Evolutionary conservation across 1,284 basidiomycete genomes (phyloP).

Genomic region (Sphaerobolus stellatus): DNA sequence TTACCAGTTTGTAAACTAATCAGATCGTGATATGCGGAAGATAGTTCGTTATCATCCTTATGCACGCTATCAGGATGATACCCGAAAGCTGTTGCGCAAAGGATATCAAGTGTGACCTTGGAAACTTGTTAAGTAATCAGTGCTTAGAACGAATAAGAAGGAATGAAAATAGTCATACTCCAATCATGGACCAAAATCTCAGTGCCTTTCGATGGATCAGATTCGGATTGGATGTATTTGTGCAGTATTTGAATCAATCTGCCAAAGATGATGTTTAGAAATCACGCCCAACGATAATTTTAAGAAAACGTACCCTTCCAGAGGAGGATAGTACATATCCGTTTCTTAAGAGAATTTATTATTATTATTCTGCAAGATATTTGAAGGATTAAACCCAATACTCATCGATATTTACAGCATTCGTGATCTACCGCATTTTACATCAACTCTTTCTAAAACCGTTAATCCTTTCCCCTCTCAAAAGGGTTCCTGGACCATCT

Average conservation of each 20-base stretch:
- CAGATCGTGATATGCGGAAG: constrained; percentile 45
- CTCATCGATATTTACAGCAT: too few relatives aligned
- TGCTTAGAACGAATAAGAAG: not conserved
- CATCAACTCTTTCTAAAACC: constrained; percentile 38
- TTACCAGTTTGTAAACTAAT: constrained; percentile 42
- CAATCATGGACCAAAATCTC: constrained; percentile 45
- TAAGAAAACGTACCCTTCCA: constrained; percentile 40
- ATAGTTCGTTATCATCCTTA: constrained; percentile 46
- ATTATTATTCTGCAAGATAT: too few relatives aligned
- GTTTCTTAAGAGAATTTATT: too few relatives aligned
- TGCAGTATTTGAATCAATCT: constrained; percentile 43
- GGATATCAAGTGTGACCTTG: constrained; percentile 52
- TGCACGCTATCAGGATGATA: constrained; percentile 46
- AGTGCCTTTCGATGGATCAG: constrained; percentile 28
- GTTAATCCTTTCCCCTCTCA: constrained; percentile 41
- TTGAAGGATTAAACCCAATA: too few relatives aligned
- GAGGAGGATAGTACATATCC: constrained; percentile 48
- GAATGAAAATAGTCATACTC: constrained; percentile 34
- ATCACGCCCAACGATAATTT: not conserved
- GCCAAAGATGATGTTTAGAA: constrained; percentile 25
- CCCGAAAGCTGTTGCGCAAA: constrained; percentile 49
- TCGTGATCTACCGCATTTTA: too few relatives aligned
- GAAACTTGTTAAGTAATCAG: constrained; percentile 35
- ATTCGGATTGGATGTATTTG: constrained; percentile 28
- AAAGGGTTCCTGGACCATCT: constrained; percentile 42